Base-by-base conservation (phyloP, 2,329 filamentous ascomycete genomes). In the Calonectria leucothoes region DNA sequence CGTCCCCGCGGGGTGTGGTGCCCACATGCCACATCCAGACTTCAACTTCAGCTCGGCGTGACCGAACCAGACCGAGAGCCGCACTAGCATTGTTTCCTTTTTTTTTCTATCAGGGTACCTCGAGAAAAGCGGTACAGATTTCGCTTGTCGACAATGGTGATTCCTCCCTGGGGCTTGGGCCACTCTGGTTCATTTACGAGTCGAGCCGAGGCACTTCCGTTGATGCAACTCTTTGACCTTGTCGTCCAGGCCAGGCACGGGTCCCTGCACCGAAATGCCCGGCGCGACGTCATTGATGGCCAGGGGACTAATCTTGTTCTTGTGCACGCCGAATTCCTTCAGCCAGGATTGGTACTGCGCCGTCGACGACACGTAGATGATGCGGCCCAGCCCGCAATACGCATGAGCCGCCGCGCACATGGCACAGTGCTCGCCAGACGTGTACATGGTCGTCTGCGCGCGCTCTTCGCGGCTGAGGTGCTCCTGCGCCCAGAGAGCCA, bases 391-490 rank as follows among this genome's bases (percentile, higher is more conserved):
- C 0, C 83, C 83, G 5, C 79, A 81, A 71, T 81, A 84, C 1
- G 81, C 83, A 45, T 85, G 83, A 1, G 82, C 82, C 1, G 82
- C 79, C 5, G 83, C 78, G 51, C 83, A 85, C 83, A 85, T 85
- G 57, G 82, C 73, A 74, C 83, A 85, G 70, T 84, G 83, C 74
- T 85, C 83, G 1, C 83, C 83, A 1, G 83, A 83, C 4, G 84
- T 85, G 66, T 85, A 85, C 3, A 85, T 80, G 2, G 80, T 82
- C 0, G 81, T 77, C 6, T 66, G 71, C 27, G 88, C 85, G 23
- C 88, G 85, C 67, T 87, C 79, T 10, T 80, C 81, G 10, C 84
- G 82, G 6, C 79, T 77, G 6, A 82, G 77, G 45, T 85, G 75
- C 20, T 81, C 81, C 52, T 87, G 78, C 14, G 83, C 83, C 83